Evolutionary conservation across 805 yeast genomes (phyloP).

Genomic region (Candida sithepensis): DNA sequence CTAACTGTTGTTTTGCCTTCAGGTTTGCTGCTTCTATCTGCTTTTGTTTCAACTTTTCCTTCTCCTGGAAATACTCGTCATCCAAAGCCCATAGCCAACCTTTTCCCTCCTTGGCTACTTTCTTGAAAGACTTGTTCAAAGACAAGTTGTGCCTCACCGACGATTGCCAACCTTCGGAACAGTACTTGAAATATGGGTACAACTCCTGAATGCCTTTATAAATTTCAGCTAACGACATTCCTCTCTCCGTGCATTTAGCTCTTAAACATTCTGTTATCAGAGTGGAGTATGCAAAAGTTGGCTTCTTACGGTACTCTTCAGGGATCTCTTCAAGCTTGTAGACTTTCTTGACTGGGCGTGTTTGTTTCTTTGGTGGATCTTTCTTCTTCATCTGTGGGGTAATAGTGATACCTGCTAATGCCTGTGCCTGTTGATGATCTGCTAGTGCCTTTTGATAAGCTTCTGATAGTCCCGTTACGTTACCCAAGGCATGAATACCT

Average conservation of each 20-base stretch:
- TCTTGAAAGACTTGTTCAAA: slow-evolving; percentile 78
- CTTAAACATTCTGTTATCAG: slow-evolving; percentile 77
- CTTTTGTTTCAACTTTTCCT: slow-evolving; percentile 64
- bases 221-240: slow-evolving; percentile 81
- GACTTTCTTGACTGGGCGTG: slow-evolving; percentile 56
- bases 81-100: slow-evolving; percentile 96
- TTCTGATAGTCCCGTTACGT: slow-evolving; percentile 5
- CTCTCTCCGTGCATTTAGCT: slow-evolving; percentile 60
- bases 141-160: slow-evolving; percentile 88
- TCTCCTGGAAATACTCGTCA: slow-evolving; percentile 76
- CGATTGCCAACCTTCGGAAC: slow-evolving; percentile 98
- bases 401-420: slow-evolving; percentile 4
- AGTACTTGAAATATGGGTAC: slow-evolving; percentile 88
- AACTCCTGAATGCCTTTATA: slow-evolving; percentile 81
- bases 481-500: neutral
- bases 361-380: slow-evolving; percentile 40
- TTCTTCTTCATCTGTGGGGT: slow-evolving; percentile 8
- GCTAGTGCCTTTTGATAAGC: slow-evolving; percentile 6
- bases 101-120: slow-evolving; percentile 81
- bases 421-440: slow-evolving; percentile 5
- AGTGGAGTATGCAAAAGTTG: slow-evolving; percentile 74
- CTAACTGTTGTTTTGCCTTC: slow-evolving; percentile 20
- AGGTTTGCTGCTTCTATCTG: slow-evolving; percentile 55
- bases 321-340: slow-evolving; percentile 86
- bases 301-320: slow-evolving; percentile 79